These are phyloP conservation scores for Delphinella strobiligena DNA, from an alignment of 2,329 filamentous ascomycete genomes.

Conservation along the genomic window DNA sequence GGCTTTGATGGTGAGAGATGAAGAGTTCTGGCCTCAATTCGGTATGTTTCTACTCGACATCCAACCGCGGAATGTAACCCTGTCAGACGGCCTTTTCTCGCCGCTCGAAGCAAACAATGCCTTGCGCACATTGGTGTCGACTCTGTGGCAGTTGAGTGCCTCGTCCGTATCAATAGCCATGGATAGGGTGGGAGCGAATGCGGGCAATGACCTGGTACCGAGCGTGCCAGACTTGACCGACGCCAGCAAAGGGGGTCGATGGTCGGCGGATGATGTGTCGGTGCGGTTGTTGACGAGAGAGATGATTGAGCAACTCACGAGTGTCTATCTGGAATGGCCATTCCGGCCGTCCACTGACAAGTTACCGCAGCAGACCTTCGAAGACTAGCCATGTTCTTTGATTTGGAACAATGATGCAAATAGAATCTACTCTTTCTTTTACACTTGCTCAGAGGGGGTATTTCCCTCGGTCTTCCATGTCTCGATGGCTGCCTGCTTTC, in stretches of 20 bases:
- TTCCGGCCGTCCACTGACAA: conserved; percentile 33
- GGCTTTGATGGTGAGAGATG: conserved; percentile 44
- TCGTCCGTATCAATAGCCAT: conserved; percentile 34
- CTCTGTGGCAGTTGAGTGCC: conserved; percentile 25
- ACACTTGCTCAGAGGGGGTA: conserved; percentile 3
- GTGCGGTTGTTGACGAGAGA: conserved; percentile 38
- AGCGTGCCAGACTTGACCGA: conserved; percentile 40
- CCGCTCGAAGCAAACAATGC: conserved; percentile 13
- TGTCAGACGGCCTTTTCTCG: conserved; percentile 19
- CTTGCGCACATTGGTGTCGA: conserved; percentile 36
- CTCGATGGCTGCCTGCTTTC: conserved; percentile 1
- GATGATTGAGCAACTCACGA: conserved; percentile 47
- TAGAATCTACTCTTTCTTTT: no score
- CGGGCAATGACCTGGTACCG: conserved; percentile 40
- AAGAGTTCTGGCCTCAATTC: conserved; percentile 57
- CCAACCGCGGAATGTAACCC: conserved; percentile 38
- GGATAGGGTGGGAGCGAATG: conserved; percentile 47
- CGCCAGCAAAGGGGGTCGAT: conserved; percentile 32
- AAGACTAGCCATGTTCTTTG: no score
- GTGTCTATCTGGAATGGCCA: conserved; percentile 54
- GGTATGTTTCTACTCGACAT: conserved; percentile 53
- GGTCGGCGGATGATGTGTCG: conserved; percentile 30
- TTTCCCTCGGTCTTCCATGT: no score
- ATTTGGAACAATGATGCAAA: no score
- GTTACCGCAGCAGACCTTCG: no score